Evolutionary conservation across 1,284 basidiomycete genomes (phyloP).

Genomic region (Salmacisia buchloeana): DNA sequence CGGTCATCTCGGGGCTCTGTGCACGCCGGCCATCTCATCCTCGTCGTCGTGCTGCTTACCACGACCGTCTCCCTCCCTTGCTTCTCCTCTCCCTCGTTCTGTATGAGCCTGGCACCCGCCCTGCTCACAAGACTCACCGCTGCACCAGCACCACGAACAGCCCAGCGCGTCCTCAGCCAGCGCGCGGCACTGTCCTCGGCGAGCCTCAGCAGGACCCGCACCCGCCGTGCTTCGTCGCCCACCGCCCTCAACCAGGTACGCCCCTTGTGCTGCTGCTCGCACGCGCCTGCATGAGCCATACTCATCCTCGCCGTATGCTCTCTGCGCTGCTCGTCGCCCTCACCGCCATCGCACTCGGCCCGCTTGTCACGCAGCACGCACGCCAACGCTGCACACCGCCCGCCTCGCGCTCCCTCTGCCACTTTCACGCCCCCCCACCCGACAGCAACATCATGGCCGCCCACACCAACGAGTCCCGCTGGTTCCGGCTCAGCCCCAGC

Average conservation of each 20-base stretch:
- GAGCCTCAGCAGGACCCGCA: too few relatives aligned
- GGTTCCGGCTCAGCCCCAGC: constrained; percentile 69
- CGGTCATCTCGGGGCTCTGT: too few relatives aligned
- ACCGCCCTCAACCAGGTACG: neutral
- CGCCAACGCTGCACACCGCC: neutral
- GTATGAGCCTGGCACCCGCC: neutral
- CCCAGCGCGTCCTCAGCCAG: neutral
- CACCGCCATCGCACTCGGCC: neutral
- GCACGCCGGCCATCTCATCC: too few relatives aligned
- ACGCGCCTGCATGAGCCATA: too few relatives aligned
- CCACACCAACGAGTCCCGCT: neutral
- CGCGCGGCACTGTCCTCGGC: too few relatives aligned
- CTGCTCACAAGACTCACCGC: neutral
- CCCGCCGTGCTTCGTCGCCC: too few relatives aligned
- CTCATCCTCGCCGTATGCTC: neutral
- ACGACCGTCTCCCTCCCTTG: neutral
- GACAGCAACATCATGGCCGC: neutral
- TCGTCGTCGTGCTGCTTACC: too few relatives aligned
- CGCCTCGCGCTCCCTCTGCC: constrained; percentile 1
- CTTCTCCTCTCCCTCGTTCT: neutral
- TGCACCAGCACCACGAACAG: neutral
- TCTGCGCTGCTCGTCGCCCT: neutral
- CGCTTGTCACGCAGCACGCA: neutral
- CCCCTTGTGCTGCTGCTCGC: too few relatives aligned
- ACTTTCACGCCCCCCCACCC: constrained; percentile 1